Evolutionary conservation across 2,329 filamentous ascomycete genomes (phyloP).

Genomic region (Teratosphaeria destructans): DNA sequence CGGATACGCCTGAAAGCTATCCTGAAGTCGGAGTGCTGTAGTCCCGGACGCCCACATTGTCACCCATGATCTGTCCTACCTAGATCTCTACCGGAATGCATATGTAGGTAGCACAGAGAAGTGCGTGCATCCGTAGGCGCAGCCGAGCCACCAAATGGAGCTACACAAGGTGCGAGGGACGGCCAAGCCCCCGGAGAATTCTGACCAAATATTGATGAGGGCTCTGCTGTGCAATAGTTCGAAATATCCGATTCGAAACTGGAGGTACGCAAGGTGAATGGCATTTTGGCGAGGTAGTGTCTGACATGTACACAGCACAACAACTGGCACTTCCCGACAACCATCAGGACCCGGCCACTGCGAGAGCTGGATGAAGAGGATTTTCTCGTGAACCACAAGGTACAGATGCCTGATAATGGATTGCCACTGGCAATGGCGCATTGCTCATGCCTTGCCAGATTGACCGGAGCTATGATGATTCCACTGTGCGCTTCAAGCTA

Average conservation of each 20-base stretch:
- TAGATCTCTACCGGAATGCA: constrained; percentile 6
- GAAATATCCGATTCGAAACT: constrained; percentile 24
- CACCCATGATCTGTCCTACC: neutral
- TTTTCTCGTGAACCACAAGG: constrained; percentile 25
- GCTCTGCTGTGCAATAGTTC: constrained; percentile 19
- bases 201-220: neutral
- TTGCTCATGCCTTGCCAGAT: constrained; percentile 10
- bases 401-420: neutral
- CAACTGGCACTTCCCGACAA: constrained; percentile 21
- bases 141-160: constrained; percentile 6
- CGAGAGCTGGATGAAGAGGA: constrained; percentile 23
- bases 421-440: neutral
- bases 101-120: constrained; percentile 7
- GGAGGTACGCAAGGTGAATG: constrained; percentile 11
- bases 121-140: constrained; percentile 1
- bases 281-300: neutral
- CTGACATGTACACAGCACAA: constrained; percentile 15
- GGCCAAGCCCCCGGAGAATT: neutral
- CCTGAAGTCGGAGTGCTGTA: constrained; percentile 2
- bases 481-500: constrained; percentile 25
- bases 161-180: neutral
- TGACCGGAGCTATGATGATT: constrained; percentile 26
- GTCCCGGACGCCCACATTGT: too few species aligned
- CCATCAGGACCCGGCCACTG: constrained; percentile 20
- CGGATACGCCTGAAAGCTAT: neutral